Evolutionary conservation across 83 land plant species (phyloP).

Genomic region (Picea mariana): DNA sequence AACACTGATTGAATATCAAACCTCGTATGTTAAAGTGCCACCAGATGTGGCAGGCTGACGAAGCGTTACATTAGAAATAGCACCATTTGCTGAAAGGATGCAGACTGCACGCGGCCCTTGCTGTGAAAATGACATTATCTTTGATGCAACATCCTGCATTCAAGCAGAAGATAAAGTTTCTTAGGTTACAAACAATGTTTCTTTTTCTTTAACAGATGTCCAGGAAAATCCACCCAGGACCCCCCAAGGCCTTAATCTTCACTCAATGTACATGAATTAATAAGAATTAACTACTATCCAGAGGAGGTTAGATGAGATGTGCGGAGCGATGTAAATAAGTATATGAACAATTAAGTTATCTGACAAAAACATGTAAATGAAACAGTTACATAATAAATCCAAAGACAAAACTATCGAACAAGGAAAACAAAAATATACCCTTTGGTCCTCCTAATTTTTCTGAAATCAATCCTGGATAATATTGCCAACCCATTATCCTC

Average conservation of each 20-base stretch:
- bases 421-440: too few species aligned
- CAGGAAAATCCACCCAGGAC: background rate
- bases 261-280: background rate
- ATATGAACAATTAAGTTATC: background rate
- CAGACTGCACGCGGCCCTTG: constrained; percentile 71
- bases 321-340: background rate
- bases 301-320: background rate
- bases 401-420: background rate
- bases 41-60: constrained; percentile 56
- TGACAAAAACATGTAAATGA: background rate
- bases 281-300: background rate
- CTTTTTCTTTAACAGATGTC: background rate
- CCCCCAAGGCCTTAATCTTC: background rate
- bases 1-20: constrained; percentile 14
- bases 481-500: too few species aligned
- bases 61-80: constrained; percentile 58
- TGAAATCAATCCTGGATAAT: too few species aligned
- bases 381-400: background rate
- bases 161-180: background rate
- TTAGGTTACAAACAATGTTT: background rate
- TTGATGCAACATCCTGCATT: constrained; percentile 65
- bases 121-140: constrained; percentile 63
- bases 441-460: too few species aligned
- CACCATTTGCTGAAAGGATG: constrained; percentile 70
- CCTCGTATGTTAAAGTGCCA: constrained; percentile 65